A percentile compares a stretch with the other conserved stretches of the same genome.
These are phyloP conservation scores for Sequoiadendron giganteum DNA, from an alignment of 75 land plant genomes.

Conservation along the genomic window DNA sequence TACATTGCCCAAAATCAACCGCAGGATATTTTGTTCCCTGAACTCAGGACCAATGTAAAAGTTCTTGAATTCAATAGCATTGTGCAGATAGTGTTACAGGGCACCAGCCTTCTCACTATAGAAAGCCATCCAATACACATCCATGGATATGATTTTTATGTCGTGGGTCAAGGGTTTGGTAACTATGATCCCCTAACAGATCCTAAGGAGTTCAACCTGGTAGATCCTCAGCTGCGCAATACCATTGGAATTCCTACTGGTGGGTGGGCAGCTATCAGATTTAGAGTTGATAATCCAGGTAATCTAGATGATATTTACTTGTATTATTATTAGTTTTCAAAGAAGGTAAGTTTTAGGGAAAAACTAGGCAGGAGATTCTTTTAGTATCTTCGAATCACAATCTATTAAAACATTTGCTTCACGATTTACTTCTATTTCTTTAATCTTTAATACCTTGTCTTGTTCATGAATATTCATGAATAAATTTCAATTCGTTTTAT, in stretches of 20 bases:
- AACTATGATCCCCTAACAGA: neutral
- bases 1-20: neutral
- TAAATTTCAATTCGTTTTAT: neutral
- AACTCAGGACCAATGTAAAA: neutral
- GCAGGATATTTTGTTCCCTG: neutral
- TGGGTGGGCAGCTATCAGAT: slow-evolving; percentile 1
- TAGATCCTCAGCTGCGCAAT: neutral
- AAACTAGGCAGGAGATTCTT: too few species aligned
- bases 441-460: too few species aligned
- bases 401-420: too few species aligned
- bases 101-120: neutral
- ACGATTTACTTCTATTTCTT: too few species aligned
- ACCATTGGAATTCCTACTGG: neutral
- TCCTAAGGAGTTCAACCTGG: neutral
- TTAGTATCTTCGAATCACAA: too few species aligned
- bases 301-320: neutral
- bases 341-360: too few species aligned
- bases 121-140: neutral
- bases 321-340: too few species aligned
- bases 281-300: neutral
- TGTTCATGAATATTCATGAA: too few species aligned
- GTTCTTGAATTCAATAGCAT: neutral
- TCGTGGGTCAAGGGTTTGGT: neutral
- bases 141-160: neutral
- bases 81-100: neutral